These are phyloP conservation scores for Pezicula carpinea DNA, from an alignment of 2,329 filamentous ascomycete species.

Conservation along the genomic window DNA sequence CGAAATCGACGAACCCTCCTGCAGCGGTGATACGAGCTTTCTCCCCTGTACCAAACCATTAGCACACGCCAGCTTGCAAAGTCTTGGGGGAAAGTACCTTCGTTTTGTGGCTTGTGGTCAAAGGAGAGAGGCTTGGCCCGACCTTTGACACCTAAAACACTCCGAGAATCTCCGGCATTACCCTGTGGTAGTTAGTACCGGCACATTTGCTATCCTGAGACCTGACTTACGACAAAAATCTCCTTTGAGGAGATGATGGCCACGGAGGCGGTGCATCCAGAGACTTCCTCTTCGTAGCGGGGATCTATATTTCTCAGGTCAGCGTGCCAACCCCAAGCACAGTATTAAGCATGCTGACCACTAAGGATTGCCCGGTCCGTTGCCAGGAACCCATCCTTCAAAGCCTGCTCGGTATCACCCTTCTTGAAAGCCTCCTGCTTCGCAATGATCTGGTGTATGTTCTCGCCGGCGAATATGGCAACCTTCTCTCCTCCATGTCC, in stretches of 20 bases:
- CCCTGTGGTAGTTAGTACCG: constrained; percentile 53
- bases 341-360: constrained; percentile 51
- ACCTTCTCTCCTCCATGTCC: constrained; percentile 97
- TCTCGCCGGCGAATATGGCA: constrained; percentile 84
- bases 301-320: constrained; percentile 61
- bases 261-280: constrained; percentile 93
- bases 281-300: constrained; percentile 95
- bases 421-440: constrained; percentile 93
- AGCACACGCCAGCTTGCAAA: background rate
- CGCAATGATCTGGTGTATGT: constrained; percentile 89
- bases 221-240: constrained; percentile 81
- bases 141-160: constrained; percentile 92
- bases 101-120: constrained; percentile 98
- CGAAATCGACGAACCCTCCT: constrained; percentile 97
- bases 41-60: constrained; percentile 60
- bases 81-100: constrained; percentile 54
- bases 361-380: constrained; percentile 94
- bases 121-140: constrained; percentile 97
- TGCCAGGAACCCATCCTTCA: constrained; percentile 95
- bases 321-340: constrained; percentile 12
- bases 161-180: constrained; percentile 94
- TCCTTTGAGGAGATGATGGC: constrained; percentile 84
- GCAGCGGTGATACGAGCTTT: constrained; percentile 94
- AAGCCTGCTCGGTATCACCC: constrained; percentile 87
- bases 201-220: constrained; percentile 7